phyloP scores from a whole-genome alignment of 768 basidiomycete species.

The Suillus cothurnatus region DNA sequence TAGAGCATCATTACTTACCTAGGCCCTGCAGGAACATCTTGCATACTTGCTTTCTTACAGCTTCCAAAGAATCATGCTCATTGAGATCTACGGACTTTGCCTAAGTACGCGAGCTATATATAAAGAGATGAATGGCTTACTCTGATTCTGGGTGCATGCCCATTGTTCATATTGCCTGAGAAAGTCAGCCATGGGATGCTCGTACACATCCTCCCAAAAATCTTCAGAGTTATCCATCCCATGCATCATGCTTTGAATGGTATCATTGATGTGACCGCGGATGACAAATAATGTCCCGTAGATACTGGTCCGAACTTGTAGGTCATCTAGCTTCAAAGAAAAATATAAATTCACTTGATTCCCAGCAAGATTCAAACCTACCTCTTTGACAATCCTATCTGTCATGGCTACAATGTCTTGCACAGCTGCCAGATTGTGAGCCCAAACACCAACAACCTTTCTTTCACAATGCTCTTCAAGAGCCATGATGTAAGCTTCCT shows the following conservation, averaged over 20 bases:
- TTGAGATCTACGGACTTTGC: not conserved
- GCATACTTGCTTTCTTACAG: constrained; percentile 5
- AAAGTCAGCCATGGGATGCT: too few relatives aligned
- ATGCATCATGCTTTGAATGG: too few relatives aligned
- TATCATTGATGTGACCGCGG: too few relatives aligned
- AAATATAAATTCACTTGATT: too few relatives aligned
- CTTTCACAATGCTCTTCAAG: constrained; percentile 5
- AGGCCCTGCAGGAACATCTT: constrained; percentile 12
- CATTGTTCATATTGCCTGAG: constrained; percentile 15
- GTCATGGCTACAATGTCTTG: not conserved
- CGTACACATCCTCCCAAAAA: too few relatives aligned
- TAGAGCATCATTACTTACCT: constrained; percentile 10
- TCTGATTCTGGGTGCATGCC: constrained; percentile 11
- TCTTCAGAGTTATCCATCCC: too few relatives aligned
- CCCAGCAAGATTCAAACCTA: too few relatives aligned
- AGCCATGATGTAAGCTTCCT: not conserved
- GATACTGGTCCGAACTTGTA: too few relatives aligned
- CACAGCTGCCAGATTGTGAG: constrained; percentile 1
- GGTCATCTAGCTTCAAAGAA: too few relatives aligned
- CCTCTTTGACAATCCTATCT: too few relatives aligned
- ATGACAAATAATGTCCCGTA: too few relatives aligned
- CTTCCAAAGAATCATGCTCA: constrained; percentile 7
- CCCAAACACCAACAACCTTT: not conserved
- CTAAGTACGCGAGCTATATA: not conserved
- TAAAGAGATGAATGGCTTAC: not conserved